Percentiles rank a stretch among this genome's conserved stretches.
These are phyloP conservation scores for Claviceps sp. DNA, from an alignment of 2,329 filamentous ascomycete genomes.

Conservation along the genomic window DNA sequence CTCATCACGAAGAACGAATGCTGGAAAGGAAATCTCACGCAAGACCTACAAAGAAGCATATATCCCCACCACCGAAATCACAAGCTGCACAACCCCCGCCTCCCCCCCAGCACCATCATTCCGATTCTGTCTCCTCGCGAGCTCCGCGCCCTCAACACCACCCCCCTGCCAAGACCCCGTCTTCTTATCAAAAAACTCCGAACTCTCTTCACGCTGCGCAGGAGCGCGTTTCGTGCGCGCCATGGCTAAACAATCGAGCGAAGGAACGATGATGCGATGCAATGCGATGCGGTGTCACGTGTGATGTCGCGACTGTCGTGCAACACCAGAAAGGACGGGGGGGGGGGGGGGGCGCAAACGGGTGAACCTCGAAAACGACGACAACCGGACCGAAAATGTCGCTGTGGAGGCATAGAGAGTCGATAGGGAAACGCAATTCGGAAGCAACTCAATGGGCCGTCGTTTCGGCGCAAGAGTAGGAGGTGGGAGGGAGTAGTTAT, in stretches of 20 bases:
- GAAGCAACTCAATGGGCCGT: too few species aligned
- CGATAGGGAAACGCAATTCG: too few species aligned
- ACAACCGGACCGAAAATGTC: too few species aligned
- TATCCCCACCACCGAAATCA: slow-evolving; percentile 85
- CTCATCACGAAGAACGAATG: not conserved
- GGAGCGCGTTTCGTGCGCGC: slow-evolving; percentile 60
- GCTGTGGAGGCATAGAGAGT: too few species aligned
- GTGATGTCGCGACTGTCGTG: not conserved
- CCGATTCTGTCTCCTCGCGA: not conserved
- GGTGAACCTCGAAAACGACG: too few species aligned
- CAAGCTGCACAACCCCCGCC: slow-evolving; percentile 58
- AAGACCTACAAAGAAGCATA: slow-evolving; percentile 81
- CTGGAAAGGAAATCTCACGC: not conserved
- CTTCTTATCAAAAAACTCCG: slow-evolving; percentile 46
- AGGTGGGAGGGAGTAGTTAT: not conserved
- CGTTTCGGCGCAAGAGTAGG: not conserved
- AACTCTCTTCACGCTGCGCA: slow-evolving; percentile 51
- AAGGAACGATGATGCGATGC: not conserved
- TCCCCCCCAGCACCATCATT: slow-evolving; percentile 22
- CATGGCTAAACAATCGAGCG: slow-evolving; percentile 30
- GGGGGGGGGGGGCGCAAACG: too few species aligned
- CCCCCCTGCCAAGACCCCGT: slow-evolving; percentile 23
- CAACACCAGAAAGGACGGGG: not conserved
- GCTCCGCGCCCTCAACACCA: slow-evolving; percentile 17
- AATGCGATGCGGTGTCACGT: not conserved